A percentile compares a stretch with the other conserved stretches of the same genome.
These are phyloP conservation scores for Venustampulla echinocandica DNA, from an alignment of 495 filamentous ascomycete species.

Conservation along the genomic window DNA sequence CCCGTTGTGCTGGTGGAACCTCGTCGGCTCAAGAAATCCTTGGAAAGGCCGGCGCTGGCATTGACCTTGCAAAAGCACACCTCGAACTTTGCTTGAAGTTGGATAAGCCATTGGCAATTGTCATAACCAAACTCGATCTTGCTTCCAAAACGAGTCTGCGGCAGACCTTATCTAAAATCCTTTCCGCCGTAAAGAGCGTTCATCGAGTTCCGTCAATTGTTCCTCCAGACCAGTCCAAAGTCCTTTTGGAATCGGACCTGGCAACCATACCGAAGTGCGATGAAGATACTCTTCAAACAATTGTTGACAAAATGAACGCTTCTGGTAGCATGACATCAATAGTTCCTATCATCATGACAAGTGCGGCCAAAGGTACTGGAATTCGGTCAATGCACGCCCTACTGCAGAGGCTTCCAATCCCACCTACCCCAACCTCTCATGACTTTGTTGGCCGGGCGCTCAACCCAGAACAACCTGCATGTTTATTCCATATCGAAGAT, in stretches of 20 bases:
- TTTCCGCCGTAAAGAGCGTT: conserved; percentile 68
- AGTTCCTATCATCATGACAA: conserved; percentile 84
- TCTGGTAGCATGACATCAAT: conserved; percentile 37
- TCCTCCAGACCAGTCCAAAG: conserved; percentile 31
- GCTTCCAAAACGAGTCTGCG: conserved; percentile 62
- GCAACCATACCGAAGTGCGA: conserved; percentile 35
- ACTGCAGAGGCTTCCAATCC: conserved; percentile 67
- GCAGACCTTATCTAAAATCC: conserved; percentile 57
- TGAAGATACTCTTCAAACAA: conserved; percentile 39
- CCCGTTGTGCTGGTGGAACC: conserved; percentile 26
- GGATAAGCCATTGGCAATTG: conserved; percentile 61
- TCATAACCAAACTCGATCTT: conserved; percentile 86
- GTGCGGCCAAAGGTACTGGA: conserved; percentile 76
- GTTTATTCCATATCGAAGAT: conserved; percentile 84
- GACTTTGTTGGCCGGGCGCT: conserved; percentile 33
- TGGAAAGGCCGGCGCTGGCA: conserved; percentile 39
- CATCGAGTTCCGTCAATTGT: conserved; percentile 67
- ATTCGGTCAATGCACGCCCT: conserved; percentile 76
- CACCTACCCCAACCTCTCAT: conserved; percentile 40
- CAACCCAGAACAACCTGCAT: conserved; percentile 41
- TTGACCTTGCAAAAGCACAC: conserved; percentile 69
- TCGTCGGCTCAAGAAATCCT: conserved; percentile 40
- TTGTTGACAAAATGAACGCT: conserved; percentile 37
- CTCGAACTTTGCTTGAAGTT: conserved; percentile 81
- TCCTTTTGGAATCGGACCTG: conserved; percentile 24